Evolutionary conservation across 78 protist genomes (phyloP).

Genomic region (Bodo saltans): DNA sequence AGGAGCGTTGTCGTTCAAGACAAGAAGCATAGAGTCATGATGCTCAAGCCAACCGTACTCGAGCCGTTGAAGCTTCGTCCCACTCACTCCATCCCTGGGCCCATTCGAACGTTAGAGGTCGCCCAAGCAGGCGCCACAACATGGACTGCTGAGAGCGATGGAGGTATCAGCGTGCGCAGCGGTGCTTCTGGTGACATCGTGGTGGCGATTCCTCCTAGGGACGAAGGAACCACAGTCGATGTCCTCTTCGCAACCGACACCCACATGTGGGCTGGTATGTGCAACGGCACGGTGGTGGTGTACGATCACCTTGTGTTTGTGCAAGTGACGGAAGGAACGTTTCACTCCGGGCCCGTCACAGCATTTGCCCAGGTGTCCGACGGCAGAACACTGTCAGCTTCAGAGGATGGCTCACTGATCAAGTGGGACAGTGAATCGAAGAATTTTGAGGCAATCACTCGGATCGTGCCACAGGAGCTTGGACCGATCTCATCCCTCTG

Average conservation of each 20-base stretch:
- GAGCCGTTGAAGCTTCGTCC: too few species aligned
- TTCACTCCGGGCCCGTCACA: constrained; percentile 10
- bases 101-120: too few species aligned
- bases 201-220: neutral
- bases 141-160: constrained; percentile 15
- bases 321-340: neutral
- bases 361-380: constrained; percentile 8
- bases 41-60: too few species aligned
- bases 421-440: constrained; percentile 15
- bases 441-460: neutral
- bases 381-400: constrained; percentile 1
- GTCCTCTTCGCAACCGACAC: constrained; percentile 17
- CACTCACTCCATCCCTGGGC: too few species aligned
- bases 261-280: constrained; percentile 23
- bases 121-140: constrained; percentile 22
- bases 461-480: neutral
- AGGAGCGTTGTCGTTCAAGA: too few species aligned
- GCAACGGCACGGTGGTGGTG: constrained; percentile 21
- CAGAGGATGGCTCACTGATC: constrained; percentile 6
- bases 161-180: neutral
- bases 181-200: constrained; percentile 16
- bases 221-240: neutral
- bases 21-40: too few species aligned
- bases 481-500: neutral
- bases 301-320: constrained; percentile 26